Evolutionary conservation across 2,329 filamentous ascomycete genomes (phyloP), one percentile per base, ranked within the genome.

Genomic region (Claviceps capensis): DNA sequence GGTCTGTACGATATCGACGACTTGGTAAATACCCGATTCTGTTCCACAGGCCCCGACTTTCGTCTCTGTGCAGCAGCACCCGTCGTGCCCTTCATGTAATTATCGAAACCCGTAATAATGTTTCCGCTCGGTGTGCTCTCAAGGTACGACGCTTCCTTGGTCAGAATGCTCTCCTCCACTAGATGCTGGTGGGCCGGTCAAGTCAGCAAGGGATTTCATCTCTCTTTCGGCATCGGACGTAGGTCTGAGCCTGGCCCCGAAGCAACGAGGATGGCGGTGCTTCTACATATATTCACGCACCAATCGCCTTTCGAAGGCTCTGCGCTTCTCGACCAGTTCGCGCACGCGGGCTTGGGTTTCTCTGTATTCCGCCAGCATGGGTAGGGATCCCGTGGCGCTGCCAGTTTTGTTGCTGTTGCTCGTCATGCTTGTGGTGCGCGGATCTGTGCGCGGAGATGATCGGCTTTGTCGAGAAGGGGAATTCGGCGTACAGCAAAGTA

Each of bases 31-130:
- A 91, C 83, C 56, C 85, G 76, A 63, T 88, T 86, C 59, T 79
- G 76, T 50, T 90, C 86, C 55, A 75, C 75, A 48, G 84, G 72
- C 5, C 78, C 78, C 23, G 77, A 75, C 65, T 85, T 79, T 61
- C 82, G 78, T 62, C 85, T 74, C 58, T 80, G 75, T 11, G 82
- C 76, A 4, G 77, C 76, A 1, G 76, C 73, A n/a, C 81, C 79
- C 8, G 79, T 77, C 17, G 77, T 78, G 51, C 88, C 90, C 69
- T 98, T 98, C 74, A 95, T 94, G 71, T 97, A 98, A 65, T 89
- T 94, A 67, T 98, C 93, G 67, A 98, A 98, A 22, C 93, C 93
- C 48, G 87, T 89, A 66, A 98, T 91, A 64, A 98, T 97, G 71
- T 98, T 98, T 45, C 93, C 93, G 60, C 76, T 81, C 14, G 83